Evolutionary conservation across 2,329 filamentous ascomycete genomes (phyloP).

Genomic region (Arthrobotrys entomopaga): DNA sequence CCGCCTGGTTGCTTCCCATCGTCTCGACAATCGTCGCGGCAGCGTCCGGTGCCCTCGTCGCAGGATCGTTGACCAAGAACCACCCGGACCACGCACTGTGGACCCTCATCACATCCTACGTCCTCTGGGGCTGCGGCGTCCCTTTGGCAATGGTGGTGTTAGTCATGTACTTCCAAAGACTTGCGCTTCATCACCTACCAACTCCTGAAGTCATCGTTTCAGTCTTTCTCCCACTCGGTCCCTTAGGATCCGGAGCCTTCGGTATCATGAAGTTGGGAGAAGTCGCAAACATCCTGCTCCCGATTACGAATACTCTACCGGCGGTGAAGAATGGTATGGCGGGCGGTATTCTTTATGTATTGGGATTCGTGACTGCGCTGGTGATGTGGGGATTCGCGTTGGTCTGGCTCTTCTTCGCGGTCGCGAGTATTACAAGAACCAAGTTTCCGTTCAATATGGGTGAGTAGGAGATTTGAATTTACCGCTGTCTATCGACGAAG

Average conservation of each 20-base stretch:
- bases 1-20: slow-evolving; percentile 73
- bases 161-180: slow-evolving; percentile 71
- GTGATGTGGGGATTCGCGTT: slow-evolving; percentile 70
- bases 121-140: slow-evolving; percentile 74
- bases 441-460: slow-evolving; percentile 72
- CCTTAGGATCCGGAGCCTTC: slow-evolving; percentile 73
- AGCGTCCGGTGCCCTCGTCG: slow-evolving; percentile 72
- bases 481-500: background rate
- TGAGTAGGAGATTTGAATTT: slow-evolving; percentile 70
- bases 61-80: slow-evolving; percentile 67
- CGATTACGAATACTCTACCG: slow-evolving; percentile 61
- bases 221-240: slow-evolving; percentile 74
- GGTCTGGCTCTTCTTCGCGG: slow-evolving; percentile 68
- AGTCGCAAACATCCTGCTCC: slow-evolving; percentile 60
- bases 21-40: slow-evolving; percentile 74
- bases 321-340: slow-evolving; percentile 60
- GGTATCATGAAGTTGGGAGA: slow-evolving; percentile 66
- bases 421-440: slow-evolving; percentile 65
- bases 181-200: slow-evolving; percentile 74
- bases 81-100: slow-evolving; percentile 68
- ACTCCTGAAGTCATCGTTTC: slow-evolving; percentile 75
- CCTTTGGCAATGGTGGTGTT: slow-evolving; percentile 68
- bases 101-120: slow-evolving; percentile 73
- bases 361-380: slow-evolving; percentile 68
- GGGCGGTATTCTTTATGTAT: slow-evolving; percentile 69